Conservation (phyloP, 352 stramenopile species). For the Globisporangium viniferum region DNA sequence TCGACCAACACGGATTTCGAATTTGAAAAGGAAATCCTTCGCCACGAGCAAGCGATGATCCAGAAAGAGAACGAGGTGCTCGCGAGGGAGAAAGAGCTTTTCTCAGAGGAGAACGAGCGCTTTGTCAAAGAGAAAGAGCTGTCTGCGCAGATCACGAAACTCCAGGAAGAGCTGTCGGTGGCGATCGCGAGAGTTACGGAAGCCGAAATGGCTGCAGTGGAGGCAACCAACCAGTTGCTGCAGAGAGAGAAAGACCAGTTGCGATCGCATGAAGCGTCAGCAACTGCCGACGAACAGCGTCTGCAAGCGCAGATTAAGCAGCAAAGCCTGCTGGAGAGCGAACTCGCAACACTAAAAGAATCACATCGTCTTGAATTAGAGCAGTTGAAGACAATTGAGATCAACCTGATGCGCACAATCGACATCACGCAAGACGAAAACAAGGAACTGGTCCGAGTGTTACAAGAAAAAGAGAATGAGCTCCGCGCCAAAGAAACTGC, state of each 20-base stretch:
- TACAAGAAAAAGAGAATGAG: constrained; percentile 24
- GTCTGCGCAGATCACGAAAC: constrained; percentile 22
- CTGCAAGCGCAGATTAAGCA: neutral
- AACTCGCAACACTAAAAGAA: constrained; percentile 6
- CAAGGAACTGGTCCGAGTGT: constrained; percentile 12
- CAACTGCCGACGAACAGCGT: neutral
- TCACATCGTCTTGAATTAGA: constrained; percentile 6
- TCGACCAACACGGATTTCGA: constrained; percentile 61
- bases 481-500: constrained; percentile 13
- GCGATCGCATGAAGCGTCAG: neutral
- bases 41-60: constrained; percentile 32
- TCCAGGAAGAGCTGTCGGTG: constrained; percentile 27
- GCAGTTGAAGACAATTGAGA: constrained; percentile 8
- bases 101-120: constrained; percentile 34
- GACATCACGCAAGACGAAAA: constrained; percentile 17
- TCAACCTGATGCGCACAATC: constrained; percentile 17
- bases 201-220: constrained; percentile 25
- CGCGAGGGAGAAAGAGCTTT: constrained; percentile 32
- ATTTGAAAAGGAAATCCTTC: constrained; percentile 43
- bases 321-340: constrained; percentile 1
- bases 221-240: constrained; percentile 22
- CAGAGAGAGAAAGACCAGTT: constrained; percentile 2
- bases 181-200: constrained; percentile 19
- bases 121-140: constrained; percentile 31
- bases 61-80: constrained; percentile 32